Evolutionary conservation across 2,329 filamentous ascomycete species (phyloP), one percentile per base, ranked within the genome.

Genomic region (Huntiella abstrusa): DNA sequence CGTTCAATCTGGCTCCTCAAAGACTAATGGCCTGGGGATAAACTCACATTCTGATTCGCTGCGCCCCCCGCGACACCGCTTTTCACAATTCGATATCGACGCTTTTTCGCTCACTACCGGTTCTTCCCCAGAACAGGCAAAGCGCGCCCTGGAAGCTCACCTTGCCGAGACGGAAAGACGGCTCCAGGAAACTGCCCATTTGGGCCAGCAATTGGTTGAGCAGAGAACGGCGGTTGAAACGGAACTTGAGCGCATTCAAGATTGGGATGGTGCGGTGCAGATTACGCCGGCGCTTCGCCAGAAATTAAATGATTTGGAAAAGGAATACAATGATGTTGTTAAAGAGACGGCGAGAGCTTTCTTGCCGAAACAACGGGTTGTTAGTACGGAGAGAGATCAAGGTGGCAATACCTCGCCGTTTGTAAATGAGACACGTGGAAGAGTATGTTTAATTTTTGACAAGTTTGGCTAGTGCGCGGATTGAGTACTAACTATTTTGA

Each of bases 311-410:
- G 86, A 93, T 52, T 77, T 98, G 50, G 91, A 98, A 61, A 83
- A 77, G 60, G 91, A 98, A 57, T 96, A 92, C 64, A 88, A 93
- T 59, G 87, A 95, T 58, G 79, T 96, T 41, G 86, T 87, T 10
- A 73, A 81, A 52, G 88, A 96, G 59, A 91, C 83, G 41, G 85
- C 88, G 38, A 74, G 88, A 53, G 86, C 84, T 2, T 88, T 95
- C 59, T 65, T 96, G 50, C 82, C 77, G 33, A 91, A 91, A 54
- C 86, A 86, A 60, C 75, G 85, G 56, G 74, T 84, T 16, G 75
- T 81, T 13, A 86, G 80, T 58, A 75, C 71, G 51, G 80, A 85
- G 56, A 63, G 64, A 38, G 61, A 64, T 33, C 32, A 37, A 6
- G 35, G 35, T 6, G 22, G 13, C 6, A 22, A 11, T 42, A 66